A percentile compares a stretch with the other conserved stretches of the same genome.
phyloP scores from a whole-genome alignment of 768 basidiomycete genomes.

The Suillus tomentosus region DNA sequence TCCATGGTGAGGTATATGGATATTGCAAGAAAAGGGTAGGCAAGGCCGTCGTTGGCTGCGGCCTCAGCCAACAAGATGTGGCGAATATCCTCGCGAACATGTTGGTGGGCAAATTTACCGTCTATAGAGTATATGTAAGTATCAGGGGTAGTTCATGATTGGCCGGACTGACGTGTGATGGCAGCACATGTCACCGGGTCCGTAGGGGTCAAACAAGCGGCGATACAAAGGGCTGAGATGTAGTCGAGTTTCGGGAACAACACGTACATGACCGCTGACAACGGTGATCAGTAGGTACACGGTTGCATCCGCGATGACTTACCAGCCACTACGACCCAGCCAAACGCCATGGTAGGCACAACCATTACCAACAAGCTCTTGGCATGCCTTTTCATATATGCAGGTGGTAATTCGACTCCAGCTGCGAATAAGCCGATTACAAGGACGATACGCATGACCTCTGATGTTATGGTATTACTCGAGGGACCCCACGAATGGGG shows the following conservation, averaged over 20 bases:
- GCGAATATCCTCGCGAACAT: slow-evolving; percentile 76
- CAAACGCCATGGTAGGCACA: slow-evolving; percentile 82
- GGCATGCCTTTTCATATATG: slow-evolving; percentile 81
- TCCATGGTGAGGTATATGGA: slow-evolving; percentile 86
- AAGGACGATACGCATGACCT: slow-evolving; percentile 86
- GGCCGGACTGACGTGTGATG: slow-evolving; percentile 57
- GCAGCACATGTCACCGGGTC: slow-evolving; percentile 92
- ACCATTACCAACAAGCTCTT: slow-evolving; percentile 70
- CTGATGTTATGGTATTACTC: slow-evolving; percentile 70
- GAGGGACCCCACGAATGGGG: slow-evolving; percentile 70
- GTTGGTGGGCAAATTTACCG: slow-evolving; percentile 66
- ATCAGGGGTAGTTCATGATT: background rate
- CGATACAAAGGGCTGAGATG: slow-evolving; percentile 79
- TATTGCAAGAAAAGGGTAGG: slow-evolving; percentile 89
- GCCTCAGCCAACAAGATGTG: slow-evolving; percentile 86
- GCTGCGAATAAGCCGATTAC: slow-evolving; percentile 93
- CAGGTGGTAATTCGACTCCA: slow-evolving; percentile 87
- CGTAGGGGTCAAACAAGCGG: slow-evolving; percentile 90
- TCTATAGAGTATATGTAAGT: slow-evolving; percentile 38
- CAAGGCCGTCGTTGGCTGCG: slow-evolving; percentile 94
- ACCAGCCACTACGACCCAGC: slow-evolving; percentile 81
- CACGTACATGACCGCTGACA: slow-evolving; percentile 59
- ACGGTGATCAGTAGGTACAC: background rate
- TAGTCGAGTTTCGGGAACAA: slow-evolving; percentile 74
- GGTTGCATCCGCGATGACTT: slow-evolving; percentile 19